A percentile compares a stretch with the other conserved stretches of the same genome.
phyloP scores from a whole-genome alignment of 805 yeast species.

The Ogataea saltuana region DNA sequence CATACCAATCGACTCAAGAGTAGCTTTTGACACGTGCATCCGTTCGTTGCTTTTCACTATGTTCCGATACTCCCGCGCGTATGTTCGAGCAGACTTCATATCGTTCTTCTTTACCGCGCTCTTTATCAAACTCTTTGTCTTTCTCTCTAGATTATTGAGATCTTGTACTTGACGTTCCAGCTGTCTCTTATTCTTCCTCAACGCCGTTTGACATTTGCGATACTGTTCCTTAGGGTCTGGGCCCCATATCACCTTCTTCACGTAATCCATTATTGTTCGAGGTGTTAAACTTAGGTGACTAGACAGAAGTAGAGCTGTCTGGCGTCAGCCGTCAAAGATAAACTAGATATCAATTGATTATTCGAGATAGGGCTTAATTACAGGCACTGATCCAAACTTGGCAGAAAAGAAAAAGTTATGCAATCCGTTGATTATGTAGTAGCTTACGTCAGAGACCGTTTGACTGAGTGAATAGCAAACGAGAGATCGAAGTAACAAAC shows the following conservation, averaged over 20 bases:
- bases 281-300: no score
- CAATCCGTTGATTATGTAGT: no score
- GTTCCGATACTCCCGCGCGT: constrained; percentile 79
- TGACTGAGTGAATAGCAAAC: no score
- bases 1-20: constrained; percentile 81
- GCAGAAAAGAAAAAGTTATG: background rate
- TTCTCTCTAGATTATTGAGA: constrained; percentile 59
- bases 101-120: constrained; percentile 78
- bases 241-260: constrained; percentile 90
- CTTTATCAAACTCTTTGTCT: constrained; percentile 76
- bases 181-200: constrained; percentile 83
- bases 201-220: constrained; percentile 72
- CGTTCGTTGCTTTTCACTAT: constrained; percentile 73
- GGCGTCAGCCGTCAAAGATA: no score
- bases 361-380: background rate
- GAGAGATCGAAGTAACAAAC: no score
- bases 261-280: constrained; percentile 66
- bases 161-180: constrained; percentile 74
- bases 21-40: constrained; percentile 78
- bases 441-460: no score
- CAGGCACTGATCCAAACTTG: constrained; percentile 1
- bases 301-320: no score
- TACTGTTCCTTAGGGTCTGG: constrained; percentile 93
- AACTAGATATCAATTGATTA: background rate
- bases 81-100: constrained; percentile 67